Evolutionary conservation across 1,284 basidiomycete genomes (phyloP), one percentile per base, ranked within the genome.

Genomic region (Cutaneotrichosporon sp.): DNA sequence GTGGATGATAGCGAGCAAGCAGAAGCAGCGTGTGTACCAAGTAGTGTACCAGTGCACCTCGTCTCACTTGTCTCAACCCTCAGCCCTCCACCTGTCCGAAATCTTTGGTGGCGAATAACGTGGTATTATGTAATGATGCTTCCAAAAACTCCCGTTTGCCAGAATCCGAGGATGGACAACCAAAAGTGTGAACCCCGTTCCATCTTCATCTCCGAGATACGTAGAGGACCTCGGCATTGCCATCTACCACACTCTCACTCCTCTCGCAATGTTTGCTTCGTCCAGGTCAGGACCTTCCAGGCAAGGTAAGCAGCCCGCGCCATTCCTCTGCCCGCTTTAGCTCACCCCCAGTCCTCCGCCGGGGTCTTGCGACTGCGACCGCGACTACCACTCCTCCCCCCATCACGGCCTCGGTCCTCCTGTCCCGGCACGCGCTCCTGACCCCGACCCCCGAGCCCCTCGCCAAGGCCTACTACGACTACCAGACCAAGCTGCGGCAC

Each of bases 381-480:
- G 62, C 71, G 8, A 36, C 75, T 16, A 60, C 71, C 14, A 24
- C 66, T 8, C 34, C 66, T 2, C 62, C 69, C 18, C 63, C 64
- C 2, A 71, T 83, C 58, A 72, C 71, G 56, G 78, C 81, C 25
- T 79, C 82, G 8, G 72, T 95, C 67, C 83, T 97, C 63, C 83
- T 97, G 62, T 93, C 92, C 77, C 89, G 93, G 47, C 84, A 90
- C 1, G 93, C 93, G 4, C 83, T 92, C 64, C 79, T 97, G 54
- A 91, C 92, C 0, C 87, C 87, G 42, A 86, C 87, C 0, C 90
- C 88, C 0, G 87, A 86, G 0, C 81, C 84, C 2, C 89, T 97
- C 71, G 95, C 95, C 80, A 81, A 84, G 69, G 87, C 92, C 13
- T 97, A 92, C 81, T 89, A 91, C 81, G 83, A 86, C 55, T 97